phyloP scores from a whole-genome alignment of 2,329 filamentous ascomycete species.

The Diplodia scrobiculata region DNA sequence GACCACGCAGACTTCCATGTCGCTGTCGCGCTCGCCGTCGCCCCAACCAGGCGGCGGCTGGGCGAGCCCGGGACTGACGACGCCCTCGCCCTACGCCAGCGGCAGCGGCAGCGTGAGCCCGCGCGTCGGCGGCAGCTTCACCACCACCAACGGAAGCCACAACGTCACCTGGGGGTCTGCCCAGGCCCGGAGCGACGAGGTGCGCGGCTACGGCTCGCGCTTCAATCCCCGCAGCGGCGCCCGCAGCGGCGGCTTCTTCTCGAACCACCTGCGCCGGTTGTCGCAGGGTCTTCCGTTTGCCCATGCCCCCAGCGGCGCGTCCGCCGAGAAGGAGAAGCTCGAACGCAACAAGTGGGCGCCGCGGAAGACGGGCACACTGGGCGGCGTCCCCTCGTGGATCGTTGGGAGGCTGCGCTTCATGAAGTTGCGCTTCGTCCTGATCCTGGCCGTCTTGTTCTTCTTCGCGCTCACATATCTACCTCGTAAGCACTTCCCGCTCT shows the following conservation, averaged over 20 bases:
- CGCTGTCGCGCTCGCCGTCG: slow-evolving; percentile 82
- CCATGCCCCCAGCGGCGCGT: slow-evolving; percentile 47
- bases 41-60: slow-evolving; percentile 83
- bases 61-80: slow-evolving; percentile 78
- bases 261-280: slow-evolving; percentile 76
- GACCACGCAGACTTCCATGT: slow-evolving; percentile 59
- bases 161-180: slow-evolving; percentile 79
- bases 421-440: slow-evolving; percentile 64
- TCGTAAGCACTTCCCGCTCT: slow-evolving; percentile 61
- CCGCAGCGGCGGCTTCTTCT: slow-evolving; percentile 84
- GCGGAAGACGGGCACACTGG: slow-evolving; percentile 40
- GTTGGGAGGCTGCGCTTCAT: slow-evolving; percentile 63
- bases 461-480: slow-evolving; percentile 70
- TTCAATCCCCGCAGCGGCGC: slow-evolving; percentile 80
- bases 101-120: slow-evolving; percentile 73
- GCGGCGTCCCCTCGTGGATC: slow-evolving; percentile 43
- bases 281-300: slow-evolving; percentile 76
- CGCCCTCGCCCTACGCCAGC: slow-evolving; percentile 63
- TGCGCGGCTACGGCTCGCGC: slow-evolving; percentile 74
- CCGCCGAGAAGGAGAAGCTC: slow-evolving; percentile 77
- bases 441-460: slow-evolving; percentile 62
- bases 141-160: slow-evolving; percentile 54
- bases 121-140: slow-evolving; percentile 49
- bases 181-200: slow-evolving; percentile 72
- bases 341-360: slow-evolving; percentile 61